Percentiles rank a stretch among this genome's conserved stretches.
phyloP scores from a whole-genome alignment of 331 rosid genomes.

The Ulmus americana region DNA sequence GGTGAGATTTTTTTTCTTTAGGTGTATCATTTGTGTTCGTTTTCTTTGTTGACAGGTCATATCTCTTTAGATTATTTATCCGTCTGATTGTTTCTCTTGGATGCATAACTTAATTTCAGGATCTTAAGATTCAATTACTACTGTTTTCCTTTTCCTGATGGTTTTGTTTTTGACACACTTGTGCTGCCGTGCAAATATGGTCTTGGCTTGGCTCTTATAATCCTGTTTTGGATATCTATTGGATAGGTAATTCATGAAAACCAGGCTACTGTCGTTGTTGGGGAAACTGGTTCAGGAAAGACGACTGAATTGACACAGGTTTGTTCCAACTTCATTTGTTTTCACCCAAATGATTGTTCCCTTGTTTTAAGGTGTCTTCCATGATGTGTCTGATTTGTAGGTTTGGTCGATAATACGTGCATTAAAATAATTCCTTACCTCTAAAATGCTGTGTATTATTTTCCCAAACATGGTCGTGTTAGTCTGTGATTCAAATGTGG shows the following conservation, averaged over 20 bases:
- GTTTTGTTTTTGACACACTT: constrained; percentile 5
- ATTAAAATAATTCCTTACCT: constrained; percentile 40
- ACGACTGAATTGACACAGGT: constrained; percentile 97
- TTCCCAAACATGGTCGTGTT: no score
- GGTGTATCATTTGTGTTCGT: not conserved
- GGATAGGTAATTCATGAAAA: constrained; percentile 85
- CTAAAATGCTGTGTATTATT: no score
- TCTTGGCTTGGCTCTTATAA: constrained; percentile 20
- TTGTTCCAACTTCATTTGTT: constrained; percentile 12
- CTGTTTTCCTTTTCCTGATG: constrained; percentile 1
- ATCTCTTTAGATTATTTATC: no score
- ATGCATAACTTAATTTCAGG: not conserved
- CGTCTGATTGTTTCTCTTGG: not conserved
- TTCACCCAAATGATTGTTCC: not conserved
- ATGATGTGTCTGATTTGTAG: constrained; percentile 21
- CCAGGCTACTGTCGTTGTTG: constrained; percentile 85
- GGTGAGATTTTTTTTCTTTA: constrained; percentile 35
- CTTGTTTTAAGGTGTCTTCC: not conserved
- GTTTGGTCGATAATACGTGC: constrained; percentile 58
- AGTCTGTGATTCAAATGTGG: no score
- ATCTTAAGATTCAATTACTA: not conserved
- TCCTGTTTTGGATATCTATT: constrained; percentile 16
- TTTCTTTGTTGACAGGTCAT: not conserved
- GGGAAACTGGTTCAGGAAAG: constrained; percentile 99
- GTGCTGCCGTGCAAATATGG: not conserved